A percentile compares a stretch with the other conserved stretches of the same genome.
Evolutionary conservation across 139 green algal species (phyloP).

Genomic region (Coelastrella sp.): DNA sequence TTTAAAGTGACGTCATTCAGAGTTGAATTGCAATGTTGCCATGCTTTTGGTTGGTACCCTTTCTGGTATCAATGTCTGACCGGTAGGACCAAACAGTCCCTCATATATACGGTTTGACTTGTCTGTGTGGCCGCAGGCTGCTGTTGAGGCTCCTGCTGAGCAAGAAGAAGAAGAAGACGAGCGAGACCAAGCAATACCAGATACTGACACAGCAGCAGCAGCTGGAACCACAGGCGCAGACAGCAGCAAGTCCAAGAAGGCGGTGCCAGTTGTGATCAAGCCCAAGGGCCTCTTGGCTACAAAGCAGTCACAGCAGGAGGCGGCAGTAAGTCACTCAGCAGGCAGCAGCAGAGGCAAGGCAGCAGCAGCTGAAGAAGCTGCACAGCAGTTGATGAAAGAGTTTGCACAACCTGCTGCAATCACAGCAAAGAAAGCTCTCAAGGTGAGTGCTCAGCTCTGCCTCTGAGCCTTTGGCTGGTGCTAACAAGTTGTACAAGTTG

Average conservation of each 20-base stretch:
- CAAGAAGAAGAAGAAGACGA: neutral
- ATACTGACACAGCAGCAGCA: neutral
- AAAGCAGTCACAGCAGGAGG: slow-evolving; percentile 18
- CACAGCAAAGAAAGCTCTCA: slow-evolving; percentile 11
- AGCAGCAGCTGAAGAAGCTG: slow-evolving; percentile 7
- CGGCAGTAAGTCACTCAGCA: neutral
- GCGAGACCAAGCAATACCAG: neutral
- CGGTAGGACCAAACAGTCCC: too few relatives aligned
- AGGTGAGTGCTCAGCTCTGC: slow-evolving; percentile 24
- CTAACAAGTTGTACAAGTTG: too few relatives aligned
- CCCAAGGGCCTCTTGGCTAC: slow-evolving; percentile 18
- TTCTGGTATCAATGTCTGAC: neutral
- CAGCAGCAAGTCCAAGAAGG: neutral
- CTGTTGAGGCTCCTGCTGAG: neutral
- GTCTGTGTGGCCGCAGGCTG: neutral
- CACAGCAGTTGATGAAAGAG: slow-evolving; percentile 41
- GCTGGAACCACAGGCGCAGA: neutral
- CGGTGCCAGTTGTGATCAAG: neutral
- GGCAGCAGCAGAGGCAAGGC: neutral
- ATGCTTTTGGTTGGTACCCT: neutral
- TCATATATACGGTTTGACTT: neutral
- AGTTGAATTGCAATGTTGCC: too few relatives aligned
- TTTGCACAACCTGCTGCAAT: slow-evolving; percentile 38
- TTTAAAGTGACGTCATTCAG: too few relatives aligned
- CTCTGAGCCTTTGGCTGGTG: too few relatives aligned